Conservation (phyloP, 129 eudicot species). For the Lactuca sativa region DNA sequence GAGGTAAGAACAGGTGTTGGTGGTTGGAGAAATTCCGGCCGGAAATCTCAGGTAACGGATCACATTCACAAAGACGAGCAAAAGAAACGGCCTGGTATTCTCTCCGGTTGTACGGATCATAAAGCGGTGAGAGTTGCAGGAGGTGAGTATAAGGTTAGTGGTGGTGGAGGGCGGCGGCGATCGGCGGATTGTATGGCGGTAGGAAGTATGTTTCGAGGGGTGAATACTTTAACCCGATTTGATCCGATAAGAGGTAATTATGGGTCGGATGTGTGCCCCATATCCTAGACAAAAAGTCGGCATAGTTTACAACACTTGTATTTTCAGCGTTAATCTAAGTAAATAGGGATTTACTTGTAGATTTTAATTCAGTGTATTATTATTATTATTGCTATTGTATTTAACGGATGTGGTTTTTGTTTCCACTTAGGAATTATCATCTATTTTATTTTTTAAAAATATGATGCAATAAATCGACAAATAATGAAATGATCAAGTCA, state of each 20-base stretch:
- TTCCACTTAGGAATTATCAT: neutral
- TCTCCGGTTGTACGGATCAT: conserved; percentile 63
- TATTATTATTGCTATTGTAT: neutral
- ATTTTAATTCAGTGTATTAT: neutral
- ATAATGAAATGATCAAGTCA: neutral
- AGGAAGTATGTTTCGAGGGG: conserved; percentile 47
- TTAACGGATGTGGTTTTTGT: neutral
- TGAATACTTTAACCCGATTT: conserved; percentile 36
- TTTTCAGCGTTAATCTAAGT: conserved; percentile 26
- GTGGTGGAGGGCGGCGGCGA: conserved; percentile 32
- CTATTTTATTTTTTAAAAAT: neutral
- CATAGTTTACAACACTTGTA: conserved; percentile 39
- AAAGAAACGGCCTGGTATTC: conserved; percentile 45
- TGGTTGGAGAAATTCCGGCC: conserved; percentile 23
- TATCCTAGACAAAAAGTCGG: conserved; percentile 20
- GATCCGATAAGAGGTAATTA: conserved; percentile 25
- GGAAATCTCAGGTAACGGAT: conserved; percentile 20
- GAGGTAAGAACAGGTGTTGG: conserved; percentile 20
- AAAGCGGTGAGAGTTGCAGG: conserved; percentile 73
- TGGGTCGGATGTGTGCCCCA: conserved; percentile 30
- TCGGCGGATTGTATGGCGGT: conserved; percentile 36
- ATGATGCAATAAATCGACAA: neutral
- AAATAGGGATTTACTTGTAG: conserved; percentile 19
- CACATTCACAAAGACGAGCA: conserved; percentile 34
- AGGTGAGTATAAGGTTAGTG: conserved; percentile 33